Evolutionary conservation across 2,329 filamentous ascomycete species (phyloP), one percentile per base, ranked within the genome.

Genomic region (Calonectria hongkongensis): DNA sequence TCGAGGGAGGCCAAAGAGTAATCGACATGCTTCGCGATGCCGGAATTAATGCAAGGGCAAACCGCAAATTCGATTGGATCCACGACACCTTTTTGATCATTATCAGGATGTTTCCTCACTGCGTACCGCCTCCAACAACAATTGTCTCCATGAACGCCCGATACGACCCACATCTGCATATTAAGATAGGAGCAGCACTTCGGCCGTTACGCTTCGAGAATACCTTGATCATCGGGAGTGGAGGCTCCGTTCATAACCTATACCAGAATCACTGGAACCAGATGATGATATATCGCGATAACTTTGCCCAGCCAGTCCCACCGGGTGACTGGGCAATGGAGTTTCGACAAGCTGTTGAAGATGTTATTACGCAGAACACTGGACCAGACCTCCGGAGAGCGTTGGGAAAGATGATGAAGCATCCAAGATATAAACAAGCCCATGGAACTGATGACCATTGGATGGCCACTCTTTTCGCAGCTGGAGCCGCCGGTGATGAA

Each of bases 41-140:
- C 3, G 91, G 91, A 13, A 89, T 93, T 82, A 85, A 89, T 51
- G 89, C 87, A 2, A 79, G 81, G 16, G 83, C 81, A 1, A 91
- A 93, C 79, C 77, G 85, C 0, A 85, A 79, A 0, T 93, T 94
- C 77, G 89, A 93, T 79, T 94, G 92, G 92, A 93, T 94, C 79
- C 91, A 94, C 84, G 92, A 94, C 82, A 92, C 90, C 0, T 94
- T 90, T 80, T 86, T 93, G 4, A 89, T 93, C 73, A 84, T 93
- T 10, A 92, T 93, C 79, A 86, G 91, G 66, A 94, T 94, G 91
- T 94, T 93, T 76, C 92, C 92, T 0, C 75, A 78, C 2, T 85
- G 84, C 30, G 92, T 90, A 77, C 92, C 92, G 10, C 63, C 47
- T 2, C 92, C 92, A 0, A 92, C 91, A 0, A 92, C 90, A 9